These are phyloP conservation scores for Papiliotrema flavescens DNA, from an alignment of 1,284 basidiomycete species.

Conservation along the genomic window DNA sequence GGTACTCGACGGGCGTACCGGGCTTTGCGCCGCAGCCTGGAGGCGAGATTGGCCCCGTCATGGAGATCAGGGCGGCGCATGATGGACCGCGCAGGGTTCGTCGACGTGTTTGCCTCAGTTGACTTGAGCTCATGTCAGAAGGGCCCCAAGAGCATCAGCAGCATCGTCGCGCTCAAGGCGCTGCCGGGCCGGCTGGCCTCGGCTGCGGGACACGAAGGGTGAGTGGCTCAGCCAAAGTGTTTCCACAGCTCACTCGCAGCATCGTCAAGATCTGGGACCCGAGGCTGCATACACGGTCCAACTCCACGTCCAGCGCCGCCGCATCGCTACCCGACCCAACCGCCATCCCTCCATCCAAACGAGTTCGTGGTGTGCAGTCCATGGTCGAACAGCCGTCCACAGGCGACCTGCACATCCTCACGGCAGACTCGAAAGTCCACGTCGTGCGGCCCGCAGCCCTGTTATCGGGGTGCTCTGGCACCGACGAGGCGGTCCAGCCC, in stretches of 20 bases:
- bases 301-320: constrained; percentile 14
- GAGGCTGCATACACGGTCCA: constrained; percentile 27
- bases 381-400: constrained; percentile 36
- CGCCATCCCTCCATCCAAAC: constrained; percentile 15
- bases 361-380: constrained; percentile 38
- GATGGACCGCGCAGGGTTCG: constrained; percentile 8
- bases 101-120: background rate
- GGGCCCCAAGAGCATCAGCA: constrained; percentile 42
- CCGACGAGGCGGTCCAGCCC: constrained; percentile 22
- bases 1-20: constrained; percentile 28
- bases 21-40: constrained; percentile 24
- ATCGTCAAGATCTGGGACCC: constrained; percentile 50
- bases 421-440: constrained; percentile 41
- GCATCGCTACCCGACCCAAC: constrained; percentile 39
- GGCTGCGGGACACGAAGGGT: constrained; percentile 48
- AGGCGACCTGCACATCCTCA: constrained; percentile 40
- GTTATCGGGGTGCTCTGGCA: background rate
- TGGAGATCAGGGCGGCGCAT: constrained; percentile 33
- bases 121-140: constrained; percentile 1
- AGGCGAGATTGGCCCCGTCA: constrained; percentile 27
- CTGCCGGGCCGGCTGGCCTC: constrained; percentile 45
- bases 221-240: constrained; percentile 6
- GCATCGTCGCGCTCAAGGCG: constrained; percentile 39
- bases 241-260: constrained; percentile 13
- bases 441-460: constrained; percentile 30